phyloP scores from a whole-genome alignment of 768 basidiomycete species.

The Trametes elegans region DNA sequence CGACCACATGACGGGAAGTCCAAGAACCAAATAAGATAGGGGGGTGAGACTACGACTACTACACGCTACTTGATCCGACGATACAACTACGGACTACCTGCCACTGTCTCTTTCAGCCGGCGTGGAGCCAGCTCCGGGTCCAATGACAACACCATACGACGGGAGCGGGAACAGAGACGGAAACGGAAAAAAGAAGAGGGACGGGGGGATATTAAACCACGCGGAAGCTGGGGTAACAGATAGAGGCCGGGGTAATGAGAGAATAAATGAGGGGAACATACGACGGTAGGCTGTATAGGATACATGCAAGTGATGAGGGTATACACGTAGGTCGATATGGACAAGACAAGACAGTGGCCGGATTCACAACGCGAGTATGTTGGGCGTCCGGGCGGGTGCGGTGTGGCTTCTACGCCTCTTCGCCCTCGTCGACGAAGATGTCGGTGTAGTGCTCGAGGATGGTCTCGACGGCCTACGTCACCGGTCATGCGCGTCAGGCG shows the following conservation, averaged over 20 bases:
- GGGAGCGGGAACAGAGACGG: too few species aligned
- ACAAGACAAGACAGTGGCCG: not conserved
- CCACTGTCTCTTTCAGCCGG: slow-evolving; percentile 4
- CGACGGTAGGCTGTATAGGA: slow-evolving; percentile 13
- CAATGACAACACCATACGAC: not conserved
- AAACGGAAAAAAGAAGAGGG: too few species aligned
- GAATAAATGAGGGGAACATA: not conserved
- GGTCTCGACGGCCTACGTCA: slow-evolving; percentile 82
- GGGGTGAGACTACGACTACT: slow-evolving; percentile 3
- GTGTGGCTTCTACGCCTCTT: slow-evolving; percentile 29
- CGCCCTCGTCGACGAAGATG: slow-evolving; percentile 92
- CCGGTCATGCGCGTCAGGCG: not conserved
- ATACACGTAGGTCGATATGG: slow-evolving; percentile 12
- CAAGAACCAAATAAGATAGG: not conserved
- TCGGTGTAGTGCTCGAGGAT: slow-evolving; percentile 92
- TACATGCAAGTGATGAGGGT: slow-evolving; percentile 20
- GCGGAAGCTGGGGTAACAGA: not conserved
- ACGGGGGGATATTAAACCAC: not conserved
- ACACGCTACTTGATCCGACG: slow-evolving; percentile 6
- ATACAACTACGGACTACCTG: slow-evolving; percentile 2
- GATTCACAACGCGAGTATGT: not conserved
- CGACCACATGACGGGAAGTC: too few species aligned
- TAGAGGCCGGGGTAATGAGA: not conserved
- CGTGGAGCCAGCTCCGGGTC: slow-evolving; percentile 16
- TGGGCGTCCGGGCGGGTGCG: slow-evolving; percentile 24